phyloP scores from a whole-genome alignment of 441 rosid species.

The Corymbia citriodora region DNA sequence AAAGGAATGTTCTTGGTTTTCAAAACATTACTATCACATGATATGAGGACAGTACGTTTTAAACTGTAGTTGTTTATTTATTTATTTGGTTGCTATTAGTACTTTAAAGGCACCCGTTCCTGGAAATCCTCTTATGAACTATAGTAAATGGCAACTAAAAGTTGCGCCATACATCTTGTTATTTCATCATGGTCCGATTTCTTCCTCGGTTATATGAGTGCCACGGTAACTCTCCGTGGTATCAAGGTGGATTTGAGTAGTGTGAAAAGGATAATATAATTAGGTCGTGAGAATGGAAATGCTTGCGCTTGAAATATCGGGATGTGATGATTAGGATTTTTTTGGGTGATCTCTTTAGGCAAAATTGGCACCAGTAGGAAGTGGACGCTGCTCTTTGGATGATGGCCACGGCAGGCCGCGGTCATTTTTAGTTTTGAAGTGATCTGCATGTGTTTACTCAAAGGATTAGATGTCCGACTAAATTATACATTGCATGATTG shows the following conservation, averaged over 20 bases:
- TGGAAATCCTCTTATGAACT: background rate
- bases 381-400: background rate
- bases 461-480: background rate
- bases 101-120: background rate
- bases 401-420: background rate
- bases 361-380: background rate
- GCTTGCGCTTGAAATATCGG: background rate
- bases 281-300: background rate
- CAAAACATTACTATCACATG: background rate
- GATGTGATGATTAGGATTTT: background rate
- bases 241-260: background rate
- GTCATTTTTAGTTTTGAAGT: background rate
- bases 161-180: background rate
- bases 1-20: background rate
- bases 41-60: background rate
- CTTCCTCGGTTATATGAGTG: background rate
- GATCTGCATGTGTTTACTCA: background rate
- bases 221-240: too few species aligned
- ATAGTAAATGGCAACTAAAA: background rate
- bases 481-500: background rate
- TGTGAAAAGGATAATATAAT: background rate
- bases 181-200: background rate
- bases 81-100: background rate
- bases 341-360: accelerated
- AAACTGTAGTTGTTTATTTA: background rate